Evolutionary conservation across 805 yeast species (phyloP).

Genomic region (Candida xiaguanensis): DNA sequence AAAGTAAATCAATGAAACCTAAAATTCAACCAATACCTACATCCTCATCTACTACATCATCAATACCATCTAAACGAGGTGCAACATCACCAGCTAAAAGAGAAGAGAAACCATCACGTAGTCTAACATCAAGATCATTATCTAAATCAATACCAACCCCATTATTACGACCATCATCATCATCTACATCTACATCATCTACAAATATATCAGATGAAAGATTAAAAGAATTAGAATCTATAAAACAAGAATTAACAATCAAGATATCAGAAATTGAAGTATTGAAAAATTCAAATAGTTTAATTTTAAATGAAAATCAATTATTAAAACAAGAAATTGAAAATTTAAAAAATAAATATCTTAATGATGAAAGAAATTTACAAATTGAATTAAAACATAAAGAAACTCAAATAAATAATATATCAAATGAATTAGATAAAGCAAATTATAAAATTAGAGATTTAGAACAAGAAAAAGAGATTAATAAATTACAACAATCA

Average conservation of each 20-base stretch:
- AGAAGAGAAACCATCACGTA: conserved; percentile 30
- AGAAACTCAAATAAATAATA: conserved; percentile 63
- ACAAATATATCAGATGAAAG: background rate
- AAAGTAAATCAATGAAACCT: background rate
- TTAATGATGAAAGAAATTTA: conserved; percentile 20
- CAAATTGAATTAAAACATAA: conserved; percentile 56
- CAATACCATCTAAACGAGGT: conserved; percentile 62
- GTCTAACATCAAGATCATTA: conserved; percentile 33
- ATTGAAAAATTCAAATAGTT: conserved; percentile 19
- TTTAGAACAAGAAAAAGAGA: conserved; percentile 45
- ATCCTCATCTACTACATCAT: conserved; percentile 13
- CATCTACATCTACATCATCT: background rate
- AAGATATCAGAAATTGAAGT: conserved; percentile 20
- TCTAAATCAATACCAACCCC: conserved; percentile 36
- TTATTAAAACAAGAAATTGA: conserved; percentile 20
- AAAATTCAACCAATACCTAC: conserved; percentile 4
- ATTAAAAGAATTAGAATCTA: conserved; percentile 5
- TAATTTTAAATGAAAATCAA: conserved; percentile 14
- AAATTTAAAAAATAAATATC: conserved; percentile 26
- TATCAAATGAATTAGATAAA: conserved; percentile 59
- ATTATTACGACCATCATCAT: background rate
- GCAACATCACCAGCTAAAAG: conserved; percentile 69
- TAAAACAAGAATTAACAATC: conserved; percentile 7
- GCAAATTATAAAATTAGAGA: conserved; percentile 50
- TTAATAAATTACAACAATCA: conserved; percentile 24